Conservation (phyloP, 1,139 yeast species). For the Scheffersomyces titani region DNA sequence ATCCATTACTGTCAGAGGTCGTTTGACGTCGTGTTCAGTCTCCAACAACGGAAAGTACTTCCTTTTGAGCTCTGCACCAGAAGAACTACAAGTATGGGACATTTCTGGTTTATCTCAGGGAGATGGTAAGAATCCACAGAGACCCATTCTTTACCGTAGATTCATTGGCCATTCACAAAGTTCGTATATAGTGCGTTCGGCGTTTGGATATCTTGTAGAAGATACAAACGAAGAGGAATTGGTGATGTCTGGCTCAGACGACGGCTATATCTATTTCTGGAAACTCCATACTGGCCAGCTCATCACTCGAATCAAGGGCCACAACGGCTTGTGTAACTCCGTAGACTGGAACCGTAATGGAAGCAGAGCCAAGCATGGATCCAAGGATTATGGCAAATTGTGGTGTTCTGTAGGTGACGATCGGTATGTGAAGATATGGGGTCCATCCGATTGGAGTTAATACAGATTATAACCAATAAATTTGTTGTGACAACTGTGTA, state of each 20-base stretch:
- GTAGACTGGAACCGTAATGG: slow-evolving; percentile 69
- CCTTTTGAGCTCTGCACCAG: slow-evolving; percentile 69
- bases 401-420: slow-evolving; percentile 92
- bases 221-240: slow-evolving; percentile 59
- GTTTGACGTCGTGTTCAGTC: slow-evolving; percentile 43
- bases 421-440: slow-evolving; percentile 67
- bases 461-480: neutral
- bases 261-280: slow-evolving; percentile 81
- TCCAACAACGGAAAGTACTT: slow-evolving; percentile 49
- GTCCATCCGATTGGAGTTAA: slow-evolving; percentile 27
- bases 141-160: slow-evolving; percentile 52
- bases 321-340: slow-evolving; percentile 66
- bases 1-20: slow-evolving; percentile 34
- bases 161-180: slow-evolving; percentile 74
- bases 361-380: slow-evolving; percentile 22
- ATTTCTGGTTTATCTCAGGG: slow-evolving; percentile 21
- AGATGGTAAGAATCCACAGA: slow-evolving; percentile 13
- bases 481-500: neutral
- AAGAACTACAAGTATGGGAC: slow-evolving; percentile 82
- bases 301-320: slow-evolving; percentile 61
- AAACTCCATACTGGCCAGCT: slow-evolving; percentile 73
- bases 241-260: slow-evolving; percentile 81
- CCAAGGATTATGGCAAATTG: slow-evolving; percentile 45
- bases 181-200: slow-evolving; percentile 70
- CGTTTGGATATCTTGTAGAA: slow-evolving; percentile 60